These are phyloP conservation scores for Dendrobium officinale DNA, from an alignment of 106 monocot species.

Conservation along the genomic window DNA sequence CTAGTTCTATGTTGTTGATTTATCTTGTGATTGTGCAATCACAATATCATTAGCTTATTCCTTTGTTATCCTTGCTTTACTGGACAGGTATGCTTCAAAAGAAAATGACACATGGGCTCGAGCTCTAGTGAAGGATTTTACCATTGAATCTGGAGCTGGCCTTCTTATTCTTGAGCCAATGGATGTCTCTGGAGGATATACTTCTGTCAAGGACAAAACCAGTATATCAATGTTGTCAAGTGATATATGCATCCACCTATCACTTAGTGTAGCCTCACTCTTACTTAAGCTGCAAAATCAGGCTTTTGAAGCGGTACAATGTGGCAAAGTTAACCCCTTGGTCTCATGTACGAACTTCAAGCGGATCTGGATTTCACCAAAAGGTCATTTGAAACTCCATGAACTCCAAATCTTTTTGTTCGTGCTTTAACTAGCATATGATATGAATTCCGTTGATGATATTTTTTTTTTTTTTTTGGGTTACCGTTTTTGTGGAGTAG, in stretches of 20 bases:
- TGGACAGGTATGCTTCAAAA: constrained; percentile 81
- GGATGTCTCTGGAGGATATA: constrained; percentile 84
- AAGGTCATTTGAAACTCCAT: constrained; percentile 40
- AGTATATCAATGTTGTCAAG: constrained; percentile 67
- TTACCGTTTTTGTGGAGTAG: neutral
- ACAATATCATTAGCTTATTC: neutral
- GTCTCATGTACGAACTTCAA: constrained; percentile 81
- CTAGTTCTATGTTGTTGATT: neutral
- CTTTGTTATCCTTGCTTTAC: constrained; percentile 3
- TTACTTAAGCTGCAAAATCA: constrained; percentile 81
- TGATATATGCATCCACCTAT: constrained; percentile 76
- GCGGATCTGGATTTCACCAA: constrained; percentile 65
- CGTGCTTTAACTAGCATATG: neutral
- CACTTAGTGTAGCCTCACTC: constrained; percentile 76
- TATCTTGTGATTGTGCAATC: neutral
- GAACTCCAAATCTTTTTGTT: neutral
- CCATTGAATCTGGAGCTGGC: constrained; percentile 92
- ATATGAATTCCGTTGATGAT: neutral
- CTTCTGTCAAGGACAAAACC: constrained; percentile 85
- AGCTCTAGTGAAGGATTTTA: constrained; percentile 76
- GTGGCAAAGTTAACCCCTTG: constrained; percentile 64
- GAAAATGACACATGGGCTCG: constrained; percentile 78
- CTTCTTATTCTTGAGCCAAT: constrained; percentile 85
- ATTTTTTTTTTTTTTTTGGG: neutral
- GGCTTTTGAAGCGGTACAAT: constrained; percentile 66